Evolutionary conservation across 306 rosid species (phyloP).

Genomic region (Alnus rubra): DNA sequence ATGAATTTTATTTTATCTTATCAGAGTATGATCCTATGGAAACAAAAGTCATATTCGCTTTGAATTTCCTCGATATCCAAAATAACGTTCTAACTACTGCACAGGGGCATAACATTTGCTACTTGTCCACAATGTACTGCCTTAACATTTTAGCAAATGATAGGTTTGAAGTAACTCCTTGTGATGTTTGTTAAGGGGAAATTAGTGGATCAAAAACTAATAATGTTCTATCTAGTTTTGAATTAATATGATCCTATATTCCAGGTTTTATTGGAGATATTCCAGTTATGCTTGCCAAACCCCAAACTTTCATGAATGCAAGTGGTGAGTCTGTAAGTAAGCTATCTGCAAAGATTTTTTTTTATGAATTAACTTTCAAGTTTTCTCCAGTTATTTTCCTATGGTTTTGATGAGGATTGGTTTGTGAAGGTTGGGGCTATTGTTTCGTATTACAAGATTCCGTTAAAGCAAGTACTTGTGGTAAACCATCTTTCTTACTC

Average conservation of each 20-base stretch:
- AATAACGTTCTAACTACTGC: not conserved
- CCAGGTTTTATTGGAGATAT: conserved; percentile 78
- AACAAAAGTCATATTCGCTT: not conserved
- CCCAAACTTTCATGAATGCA: conserved; percentile 89
- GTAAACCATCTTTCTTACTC: conserved; percentile 46
- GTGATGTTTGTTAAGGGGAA: not conserved
- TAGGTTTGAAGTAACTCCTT: not conserved
- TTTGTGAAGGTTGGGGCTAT: conserved; percentile 81
- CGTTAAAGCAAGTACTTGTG: conserved; percentile 89
- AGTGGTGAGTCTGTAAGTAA: conserved; percentile 98
- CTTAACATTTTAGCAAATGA: conserved; percentile 3
- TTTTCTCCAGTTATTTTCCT: not conserved
- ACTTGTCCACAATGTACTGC: not conserved
- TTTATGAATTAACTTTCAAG: not conserved
- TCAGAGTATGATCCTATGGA: not conserved
- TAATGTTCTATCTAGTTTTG: not conserved
- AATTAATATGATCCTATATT: conserved; percentile 10
- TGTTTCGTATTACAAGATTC: conserved; percentile 87
- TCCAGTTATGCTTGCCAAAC: conserved; percentile 86
- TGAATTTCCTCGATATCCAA: not conserved
- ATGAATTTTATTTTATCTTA: not conserved
- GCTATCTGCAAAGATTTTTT: conserved; percentile 27
- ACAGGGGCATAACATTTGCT: not conserved
- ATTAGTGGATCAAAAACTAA: not conserved
- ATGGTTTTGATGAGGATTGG: conserved; percentile 27